phyloP scores from a whole-genome alignment of 2,329 filamentous ascomycete species.

The Fusarium tupiense region DNA sequence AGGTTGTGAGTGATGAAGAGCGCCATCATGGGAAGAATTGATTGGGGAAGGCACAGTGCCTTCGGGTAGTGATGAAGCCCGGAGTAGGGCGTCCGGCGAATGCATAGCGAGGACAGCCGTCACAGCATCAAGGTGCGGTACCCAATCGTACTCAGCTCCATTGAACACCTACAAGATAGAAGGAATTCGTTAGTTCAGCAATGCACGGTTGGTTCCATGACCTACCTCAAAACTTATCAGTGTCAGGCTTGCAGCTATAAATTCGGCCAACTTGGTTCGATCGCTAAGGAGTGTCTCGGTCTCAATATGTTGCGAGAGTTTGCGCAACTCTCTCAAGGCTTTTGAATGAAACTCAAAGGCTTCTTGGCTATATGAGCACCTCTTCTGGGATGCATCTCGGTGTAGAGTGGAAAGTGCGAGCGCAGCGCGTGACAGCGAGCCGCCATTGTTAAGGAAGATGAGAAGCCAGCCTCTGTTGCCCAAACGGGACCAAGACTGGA shows the following conservation, averaged over 20 bases:
- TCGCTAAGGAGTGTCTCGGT: not conserved
- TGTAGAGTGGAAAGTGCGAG: not conserved
- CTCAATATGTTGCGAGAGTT: not conserved
- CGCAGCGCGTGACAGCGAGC: not conserved
- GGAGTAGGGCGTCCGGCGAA: not conserved
- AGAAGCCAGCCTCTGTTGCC: not conserved
- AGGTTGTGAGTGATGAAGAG: too few species aligned
- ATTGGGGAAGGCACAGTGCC: not conserved
- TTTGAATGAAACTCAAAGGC: not conserved
- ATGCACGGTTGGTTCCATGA: accelerated
- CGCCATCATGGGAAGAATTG: accelerated
- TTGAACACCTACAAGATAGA: not conserved
- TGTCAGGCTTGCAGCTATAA: not conserved
- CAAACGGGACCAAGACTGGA: not conserved
- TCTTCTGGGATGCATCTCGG: not conserved
- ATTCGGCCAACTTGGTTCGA: not conserved
- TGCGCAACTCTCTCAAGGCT: not conserved
- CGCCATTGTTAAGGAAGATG: not conserved
- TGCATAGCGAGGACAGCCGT: not conserved
- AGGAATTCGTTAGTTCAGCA: not conserved
- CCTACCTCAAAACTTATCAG: not conserved
- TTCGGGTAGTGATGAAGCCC: too few species aligned
- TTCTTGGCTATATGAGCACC: not conserved
- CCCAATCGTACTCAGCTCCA: not conserved
- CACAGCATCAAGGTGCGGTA: not conserved